phyloP scores from a whole-genome alignment of 192 early-diverging fungal genomes.

The Diversispora epigaea region DNA sequence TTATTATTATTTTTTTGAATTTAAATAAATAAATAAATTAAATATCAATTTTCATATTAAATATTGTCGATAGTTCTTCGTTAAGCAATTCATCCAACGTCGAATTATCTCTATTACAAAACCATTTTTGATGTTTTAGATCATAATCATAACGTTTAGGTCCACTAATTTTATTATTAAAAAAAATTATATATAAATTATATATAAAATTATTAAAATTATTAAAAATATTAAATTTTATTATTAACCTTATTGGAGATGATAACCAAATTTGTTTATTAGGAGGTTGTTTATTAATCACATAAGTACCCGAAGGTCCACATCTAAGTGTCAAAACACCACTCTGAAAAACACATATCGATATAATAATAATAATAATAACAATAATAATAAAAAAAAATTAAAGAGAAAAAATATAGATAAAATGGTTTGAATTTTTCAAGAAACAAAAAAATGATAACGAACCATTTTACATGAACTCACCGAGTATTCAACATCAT shows the following conservation, averaged over 20 bases:
- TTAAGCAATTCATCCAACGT: slow-evolving; percentile 68
- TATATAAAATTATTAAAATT: neutral
- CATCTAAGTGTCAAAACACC: slow-evolving; percentile 89
- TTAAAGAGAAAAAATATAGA: neutral
- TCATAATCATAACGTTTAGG: slow-evolving; percentile 86
- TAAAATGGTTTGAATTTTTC: neutral
- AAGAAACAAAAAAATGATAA: neutral
- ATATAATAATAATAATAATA: too few relatives aligned
- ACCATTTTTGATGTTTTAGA: slow-evolving; percentile 60
- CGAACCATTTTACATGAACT: slow-evolving; percentile 49
- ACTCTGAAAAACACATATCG: slow-evolving; percentile 40
- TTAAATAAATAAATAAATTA: too few relatives aligned
- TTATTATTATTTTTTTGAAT: too few relatives aligned
- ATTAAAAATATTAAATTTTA: neutral
- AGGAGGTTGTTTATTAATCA: slow-evolving; percentile 97
- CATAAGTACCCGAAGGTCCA: slow-evolving; percentile 82
- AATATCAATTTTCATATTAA: neutral
- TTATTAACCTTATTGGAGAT: slow-evolving; percentile 66
- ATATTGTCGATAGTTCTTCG: slow-evolving; percentile 10
- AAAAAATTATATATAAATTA: neutral
- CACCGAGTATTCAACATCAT: slow-evolving; percentile 81
- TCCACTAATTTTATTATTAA: slow-evolving; percentile 53
- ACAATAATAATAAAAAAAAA: neutral
- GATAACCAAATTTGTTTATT: slow-evolving; percentile 99
- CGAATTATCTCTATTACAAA: slow-evolving; percentile 70